Conservation (phyloP, 805 yeast genomes). For the Kuraishia piskuri region DNA sequence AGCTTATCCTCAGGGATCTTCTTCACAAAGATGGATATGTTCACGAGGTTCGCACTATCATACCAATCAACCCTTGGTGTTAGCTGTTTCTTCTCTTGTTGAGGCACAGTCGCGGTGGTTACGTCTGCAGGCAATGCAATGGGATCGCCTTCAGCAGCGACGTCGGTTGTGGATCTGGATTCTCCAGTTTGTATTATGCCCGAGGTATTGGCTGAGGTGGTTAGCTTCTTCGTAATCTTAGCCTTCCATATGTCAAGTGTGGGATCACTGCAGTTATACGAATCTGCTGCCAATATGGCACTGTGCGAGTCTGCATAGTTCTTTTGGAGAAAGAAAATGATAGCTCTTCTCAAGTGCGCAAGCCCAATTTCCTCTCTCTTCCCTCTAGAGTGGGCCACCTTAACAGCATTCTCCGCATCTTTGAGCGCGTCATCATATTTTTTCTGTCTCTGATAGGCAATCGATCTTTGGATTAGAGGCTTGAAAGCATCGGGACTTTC, state of each 20-base stretch:
- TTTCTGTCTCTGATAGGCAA: constrained; percentile 36
- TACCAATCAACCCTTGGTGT: constrained; percentile 58
- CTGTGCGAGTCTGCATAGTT: constrained; percentile 30
- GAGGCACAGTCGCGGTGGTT: too few species aligned
- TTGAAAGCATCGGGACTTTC: constrained; percentile 35
- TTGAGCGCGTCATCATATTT: constrained; percentile 39
- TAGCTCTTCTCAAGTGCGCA: constrained; percentile 40
- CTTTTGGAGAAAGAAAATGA: constrained; percentile 37
- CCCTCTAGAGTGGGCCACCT: constrained; percentile 36
- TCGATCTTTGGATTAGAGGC: constrained; percentile 41
- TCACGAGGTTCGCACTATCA: constrained; percentile 50
- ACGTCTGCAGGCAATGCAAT: too few species aligned
- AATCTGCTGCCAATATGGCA: constrained; percentile 32
- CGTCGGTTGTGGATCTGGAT: too few species aligned
- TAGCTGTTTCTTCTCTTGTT: constrained; percentile 16
- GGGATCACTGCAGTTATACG: constrained; percentile 32
- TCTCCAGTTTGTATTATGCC: neutral
- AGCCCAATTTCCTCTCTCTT: constrained; percentile 36
- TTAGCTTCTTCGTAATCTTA: constrained; percentile 24
- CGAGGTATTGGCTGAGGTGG: neutral
- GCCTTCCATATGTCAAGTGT: constrained; percentile 40
- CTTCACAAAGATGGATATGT: constrained; percentile 65
- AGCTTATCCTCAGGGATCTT: constrained; percentile 44
- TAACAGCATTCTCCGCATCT: constrained; percentile 35
- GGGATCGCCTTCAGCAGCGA: too few species aligned